Evolutionary conservation across 1,284 basidiomycete species (phyloP).

Genomic region (Naganishia sp.): DNA sequence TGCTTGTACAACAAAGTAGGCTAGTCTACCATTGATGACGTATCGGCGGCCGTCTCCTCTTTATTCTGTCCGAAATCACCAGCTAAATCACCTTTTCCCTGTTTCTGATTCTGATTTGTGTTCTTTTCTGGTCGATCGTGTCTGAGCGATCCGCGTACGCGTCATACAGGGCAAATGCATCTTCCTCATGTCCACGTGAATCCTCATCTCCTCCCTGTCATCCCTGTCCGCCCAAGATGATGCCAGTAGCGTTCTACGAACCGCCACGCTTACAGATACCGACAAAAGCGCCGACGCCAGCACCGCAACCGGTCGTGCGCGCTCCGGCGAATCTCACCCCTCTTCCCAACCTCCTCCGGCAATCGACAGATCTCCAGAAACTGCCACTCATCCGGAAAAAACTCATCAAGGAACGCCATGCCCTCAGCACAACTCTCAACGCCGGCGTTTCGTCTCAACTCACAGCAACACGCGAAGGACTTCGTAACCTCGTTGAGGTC

Average conservation of each 20-base stretch:
- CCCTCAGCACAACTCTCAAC: slow-evolving; percentile 90
- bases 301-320: not conserved
- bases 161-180: too few relatives aligned
- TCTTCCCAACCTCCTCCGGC: slow-evolving; percentile 72
- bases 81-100: too few relatives aligned
- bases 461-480: slow-evolving; percentile 83
- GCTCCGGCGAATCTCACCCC: slow-evolving; percentile 1
- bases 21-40: too few relatives aligned
- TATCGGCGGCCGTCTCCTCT: too few relatives aligned
- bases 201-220: too few relatives aligned
- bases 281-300: not conserved
- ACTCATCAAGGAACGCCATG: slow-evolving; percentile 91
- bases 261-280: not conserved
- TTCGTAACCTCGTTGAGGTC: slow-evolving; percentile 80
- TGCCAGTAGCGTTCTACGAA: not conserved
- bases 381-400: slow-evolving; percentile 87
- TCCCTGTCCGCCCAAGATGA: not conserved
- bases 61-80: too few relatives aligned
- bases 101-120: too few relatives aligned
- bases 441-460: slow-evolving; percentile 92
- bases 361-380: slow-evolving; percentile 91
- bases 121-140: too few relatives aligned
- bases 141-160: too few relatives aligned
- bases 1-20: too few relatives aligned
- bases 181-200: too few relatives aligned